A percentile compares a stretch with the other conserved stretches of the same genome.
Evolutionary conservation across 2,329 filamentous ascomycete genomes (phyloP).

Genomic region (Penicillium sclerotiorum): DNA sequence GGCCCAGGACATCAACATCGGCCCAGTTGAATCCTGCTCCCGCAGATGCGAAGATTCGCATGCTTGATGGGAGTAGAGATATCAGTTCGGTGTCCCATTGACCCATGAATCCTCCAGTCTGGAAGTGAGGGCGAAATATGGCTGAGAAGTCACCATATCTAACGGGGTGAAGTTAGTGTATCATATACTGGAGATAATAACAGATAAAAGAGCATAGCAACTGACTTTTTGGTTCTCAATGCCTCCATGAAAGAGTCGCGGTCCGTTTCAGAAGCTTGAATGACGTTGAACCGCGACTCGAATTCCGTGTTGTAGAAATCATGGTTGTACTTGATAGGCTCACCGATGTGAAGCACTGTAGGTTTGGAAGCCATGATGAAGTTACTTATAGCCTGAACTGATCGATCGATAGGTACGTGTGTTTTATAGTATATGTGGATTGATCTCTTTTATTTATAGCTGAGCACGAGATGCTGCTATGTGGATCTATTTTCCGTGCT

Average conservation of each 20-base stretch:
- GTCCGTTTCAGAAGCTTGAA: slow-evolving; percentile 43
- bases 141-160: slow-evolving; percentile 44
- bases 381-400: not conserved
- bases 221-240: slow-evolving; percentile 36
- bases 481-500: not conserved
- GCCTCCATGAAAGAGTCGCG: slow-evolving; percentile 43
- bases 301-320: slow-evolving; percentile 37
- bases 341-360: slow-evolving; percentile 47
- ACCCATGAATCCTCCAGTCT: slow-evolving; percentile 68
- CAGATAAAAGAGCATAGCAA: not conserved
- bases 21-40: slow-evolving; percentile 70
- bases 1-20: slow-evolving; percentile 55
- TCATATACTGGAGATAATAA: not conserved
- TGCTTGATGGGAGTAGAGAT: slow-evolving; percentile 55
- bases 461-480: not conserved
- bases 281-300: slow-evolving; percentile 41
- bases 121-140: slow-evolving; percentile 62
- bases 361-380: slow-evolving; percentile 27
- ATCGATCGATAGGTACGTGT: not conserved
- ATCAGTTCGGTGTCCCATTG: slow-evolving; percentile 65
- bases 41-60: slow-evolving; percentile 65
- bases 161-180: not conserved
- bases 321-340: slow-evolving; percentile 50
- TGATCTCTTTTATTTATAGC: not conserved
- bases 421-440: not conserved